Base-by-base conservation (phyloP, 345 rosid species). In the Eucalyptus guilfoylei region DNA sequence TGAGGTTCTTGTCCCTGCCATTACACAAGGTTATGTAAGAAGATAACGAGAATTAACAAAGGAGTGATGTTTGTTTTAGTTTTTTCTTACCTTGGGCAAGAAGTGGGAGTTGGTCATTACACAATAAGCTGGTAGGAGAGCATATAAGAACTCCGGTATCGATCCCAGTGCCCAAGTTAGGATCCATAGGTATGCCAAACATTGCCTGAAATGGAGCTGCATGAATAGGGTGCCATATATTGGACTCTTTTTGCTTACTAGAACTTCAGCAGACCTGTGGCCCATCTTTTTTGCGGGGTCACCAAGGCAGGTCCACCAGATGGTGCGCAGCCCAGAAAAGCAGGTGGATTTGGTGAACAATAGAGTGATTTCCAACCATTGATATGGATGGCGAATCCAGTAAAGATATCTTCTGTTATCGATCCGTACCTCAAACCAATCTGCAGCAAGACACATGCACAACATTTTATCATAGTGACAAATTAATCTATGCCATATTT, bases 351-450 rank as follows among this genome's bases (percentile, higher is more conserved):
- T 3, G 93, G 95, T 1, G 42, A 8, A 9, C 87, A 81, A 11
- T 67, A 88, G 4, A 54, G 49, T 45, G 95, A 90, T 32, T 88
- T 92, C 98, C 97, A 97, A 5, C 96, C 98, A 40, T 54, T n/a
- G 89, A 87, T 49, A 24, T 95, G 98, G 54, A 97, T 93, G 67
- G 14, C 40, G 5, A 94, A 23, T 11, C 97, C 92, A 5, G 98
- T 96, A 19, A 93, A 69, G 8, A 87, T 6, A 67, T 95, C 98
- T 90, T 96, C 96, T 7, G 93, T 24, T 4, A 89, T 49, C 49
- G 98, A 94, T 58, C 94, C 97, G 80, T 97, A 95, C 47, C 91
- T 90, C 97, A 94, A 94, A 17, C 97, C 98, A 23, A 94, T 58
- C 95, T 94, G 52, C 6, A 49, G 30, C 49, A 86, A 8, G 48